phyloP scores from a whole-genome alignment of 2,329 filamentous ascomycete species.

The Catunica adiposa region DNA sequence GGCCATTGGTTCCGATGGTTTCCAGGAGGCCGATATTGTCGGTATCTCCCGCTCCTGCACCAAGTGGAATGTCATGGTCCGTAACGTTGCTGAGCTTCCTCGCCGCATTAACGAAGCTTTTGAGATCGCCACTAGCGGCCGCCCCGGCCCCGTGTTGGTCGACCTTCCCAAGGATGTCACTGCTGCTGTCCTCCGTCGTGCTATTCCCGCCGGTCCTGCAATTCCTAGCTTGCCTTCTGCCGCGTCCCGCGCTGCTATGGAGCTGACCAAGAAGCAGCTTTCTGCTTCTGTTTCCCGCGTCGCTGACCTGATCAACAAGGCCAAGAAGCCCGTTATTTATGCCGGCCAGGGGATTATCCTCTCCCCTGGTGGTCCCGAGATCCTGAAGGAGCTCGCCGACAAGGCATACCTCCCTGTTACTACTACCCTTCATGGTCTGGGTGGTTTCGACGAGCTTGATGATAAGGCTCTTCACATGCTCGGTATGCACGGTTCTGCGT shows the following conservation, averaged over 20 bases:
- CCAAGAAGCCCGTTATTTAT: constrained; percentile 91
- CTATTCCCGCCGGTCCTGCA: constrained; percentile 61
- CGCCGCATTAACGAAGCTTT: constrained; percentile 94
- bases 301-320: constrained; percentile 65
- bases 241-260: constrained; percentile 64
- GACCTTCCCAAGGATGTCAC: constrained; percentile 96
- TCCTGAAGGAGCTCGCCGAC: constrained; percentile 74
- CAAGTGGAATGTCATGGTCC: constrained; percentile 99
- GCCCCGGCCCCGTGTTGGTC: constrained; percentile 86
- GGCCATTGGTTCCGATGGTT: constrained; percentile 86
- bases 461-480: constrained; percentile 95
- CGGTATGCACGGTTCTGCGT: constrained; percentile 93
- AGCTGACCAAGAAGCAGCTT: constrained; percentile 56
- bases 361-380: constrained; percentile 57
- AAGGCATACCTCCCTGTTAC: constrained; percentile 88
- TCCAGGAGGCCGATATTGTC: constrained; percentile 90
- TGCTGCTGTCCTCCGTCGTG: constrained; percentile 61
- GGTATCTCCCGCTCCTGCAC: constrained; percentile 91
- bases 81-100: constrained; percentile 83
- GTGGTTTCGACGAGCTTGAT: constrained; percentile 82
- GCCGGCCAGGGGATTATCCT: constrained; percentile 81
- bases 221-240: constrained; percentile 72
- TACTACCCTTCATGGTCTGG: constrained; percentile 85
- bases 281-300: constrained; percentile 58
- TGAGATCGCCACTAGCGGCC: constrained; percentile 87